Evolutionary conservation across 2,329 filamentous ascomycete genomes (phyloP).

Genomic region (Aspergillus alliaceus): DNA sequence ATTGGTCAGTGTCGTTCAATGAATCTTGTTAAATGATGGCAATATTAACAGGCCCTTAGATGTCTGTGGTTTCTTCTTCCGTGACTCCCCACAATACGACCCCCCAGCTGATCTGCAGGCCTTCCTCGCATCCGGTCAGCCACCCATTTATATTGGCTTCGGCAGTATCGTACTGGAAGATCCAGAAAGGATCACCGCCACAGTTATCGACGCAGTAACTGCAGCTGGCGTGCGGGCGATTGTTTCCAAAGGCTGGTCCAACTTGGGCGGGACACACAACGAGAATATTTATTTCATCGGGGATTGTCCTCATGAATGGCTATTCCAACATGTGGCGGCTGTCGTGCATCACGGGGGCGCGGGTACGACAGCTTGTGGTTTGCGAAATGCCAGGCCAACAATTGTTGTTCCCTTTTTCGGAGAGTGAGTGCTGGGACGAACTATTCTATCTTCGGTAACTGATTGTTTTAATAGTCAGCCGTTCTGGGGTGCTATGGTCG

Average conservation of each 20-base stretch:
- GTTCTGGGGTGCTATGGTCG: conserved; percentile 57
- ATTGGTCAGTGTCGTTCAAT: conserved; percentile 28
- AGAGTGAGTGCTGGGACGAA: conserved; percentile 29
- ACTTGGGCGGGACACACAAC: conserved; percentile 38
- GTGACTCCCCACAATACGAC: too few species aligned
- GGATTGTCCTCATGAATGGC: conserved; percentile 59
- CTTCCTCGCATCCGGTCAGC: conserved; percentile 51
- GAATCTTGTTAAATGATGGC: too few species aligned
- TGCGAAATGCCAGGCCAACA: conserved; percentile 53
- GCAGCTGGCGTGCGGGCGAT: conserved; percentile 52
- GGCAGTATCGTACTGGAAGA: conserved; percentile 58
- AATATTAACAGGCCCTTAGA: too few species aligned
- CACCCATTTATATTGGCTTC: conserved; percentile 58
- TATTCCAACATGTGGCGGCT: too few species aligned
- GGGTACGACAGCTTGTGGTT: too few species aligned
- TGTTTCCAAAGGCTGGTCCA: conserved; percentile 57
- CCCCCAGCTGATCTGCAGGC: conserved; percentile 38
- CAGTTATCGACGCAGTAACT: conserved; percentile 51
- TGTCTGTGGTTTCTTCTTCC: conserved; percentile 51
- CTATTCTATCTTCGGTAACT: neutral
- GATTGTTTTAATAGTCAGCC: conserved; percentile 36
- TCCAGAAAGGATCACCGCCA: conserved; percentile 45
- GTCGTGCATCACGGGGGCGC: too few species aligned
- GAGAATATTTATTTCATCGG: conserved; percentile 51
- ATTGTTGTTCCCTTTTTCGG: conserved; percentile 59